Percentiles rank a stretch among this genome's conserved stretches.
Evolutionary conservation across 805 yeast species (phyloP).

Genomic region (Kazachstania bromeliacearum): DNA sequence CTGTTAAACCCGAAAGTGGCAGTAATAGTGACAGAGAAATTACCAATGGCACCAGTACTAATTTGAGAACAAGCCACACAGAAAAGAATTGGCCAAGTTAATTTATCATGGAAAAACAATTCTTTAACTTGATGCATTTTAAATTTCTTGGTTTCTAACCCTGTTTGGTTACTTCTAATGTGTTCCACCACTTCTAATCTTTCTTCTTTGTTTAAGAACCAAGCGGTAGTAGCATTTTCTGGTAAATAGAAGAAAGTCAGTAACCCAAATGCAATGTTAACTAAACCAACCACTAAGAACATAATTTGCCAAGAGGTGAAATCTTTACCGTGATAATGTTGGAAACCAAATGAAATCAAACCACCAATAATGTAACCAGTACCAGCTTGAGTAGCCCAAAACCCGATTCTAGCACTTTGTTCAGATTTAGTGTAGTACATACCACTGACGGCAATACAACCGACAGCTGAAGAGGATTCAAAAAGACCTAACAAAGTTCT

Average conservation of each 20-base stretch:
- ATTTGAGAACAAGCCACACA: slow-evolving; percentile 40
- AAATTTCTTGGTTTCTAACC: slow-evolving; percentile 40
- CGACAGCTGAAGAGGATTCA: slow-evolving; percentile 48
- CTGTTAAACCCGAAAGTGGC: slow-evolving; percentile 40
- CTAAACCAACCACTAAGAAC: slow-evolving; percentile 45
- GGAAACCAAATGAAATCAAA: slow-evolving; percentile 42
- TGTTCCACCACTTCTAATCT: slow-evolving; percentile 39
- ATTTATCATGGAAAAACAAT: slow-evolving; percentile 36
- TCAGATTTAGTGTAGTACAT: slow-evolving; percentile 53
- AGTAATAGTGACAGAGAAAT: slow-evolving; percentile 46
- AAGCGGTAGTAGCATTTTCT: slow-evolving; percentile 36
- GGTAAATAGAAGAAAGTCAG: slow-evolving; percentile 39
- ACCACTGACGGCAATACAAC: slow-evolving; percentile 46
- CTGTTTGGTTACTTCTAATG: slow-evolving; percentile 42
- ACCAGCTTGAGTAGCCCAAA: slow-evolving; percentile 53
- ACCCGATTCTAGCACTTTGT: slow-evolving; percentile 44
- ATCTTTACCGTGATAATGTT: slow-evolving; percentile 35
- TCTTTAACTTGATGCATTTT: slow-evolving; percentile 39
- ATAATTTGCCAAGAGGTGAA: slow-evolving; percentile 54
- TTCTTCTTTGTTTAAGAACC: slow-evolving; percentile 34
- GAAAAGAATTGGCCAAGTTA: slow-evolving; percentile 43
- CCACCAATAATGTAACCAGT: slow-evolving; percentile 39
- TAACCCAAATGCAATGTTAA: slow-evolving; percentile 43
- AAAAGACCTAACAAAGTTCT: slow-evolving; percentile 45
- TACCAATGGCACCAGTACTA: slow-evolving; percentile 43